These are phyloP conservation scores for Phylloporus sp. DNA, from an alignment of 768 basidiomycete genomes.

Conservation along the genomic window DNA sequence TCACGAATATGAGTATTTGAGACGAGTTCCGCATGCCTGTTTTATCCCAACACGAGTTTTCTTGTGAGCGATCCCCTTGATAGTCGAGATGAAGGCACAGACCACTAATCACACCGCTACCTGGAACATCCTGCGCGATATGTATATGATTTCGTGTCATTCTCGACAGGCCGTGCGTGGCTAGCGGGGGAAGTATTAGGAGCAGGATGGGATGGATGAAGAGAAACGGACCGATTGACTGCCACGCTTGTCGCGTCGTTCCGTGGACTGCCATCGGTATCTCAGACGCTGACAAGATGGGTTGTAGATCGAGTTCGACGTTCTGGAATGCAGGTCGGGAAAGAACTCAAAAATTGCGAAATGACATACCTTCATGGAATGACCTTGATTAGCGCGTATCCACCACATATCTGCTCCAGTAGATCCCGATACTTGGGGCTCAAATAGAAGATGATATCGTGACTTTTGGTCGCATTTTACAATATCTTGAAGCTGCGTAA, in stretches of 20 bases:
- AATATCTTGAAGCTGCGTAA: slow-evolving; percentile 53
- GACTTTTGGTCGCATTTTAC: slow-evolving; percentile 67
- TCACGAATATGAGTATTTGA: slow-evolving; percentile 77
- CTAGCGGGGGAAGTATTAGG: slow-evolving; percentile 34
- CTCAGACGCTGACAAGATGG: slow-evolving; percentile 53
- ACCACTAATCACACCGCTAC: slow-evolving; percentile 75
- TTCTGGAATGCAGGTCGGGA: slow-evolving; percentile 37
- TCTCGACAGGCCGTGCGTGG: slow-evolving; percentile 65
- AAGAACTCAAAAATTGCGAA: not conserved
- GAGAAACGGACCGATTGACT: slow-evolving; percentile 51
- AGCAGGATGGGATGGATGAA: not conserved
- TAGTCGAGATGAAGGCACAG: slow-evolving; percentile 21
- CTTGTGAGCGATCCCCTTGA: not conserved
- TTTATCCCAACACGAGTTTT: not conserved
- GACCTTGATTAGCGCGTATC: slow-evolving; percentile 90
- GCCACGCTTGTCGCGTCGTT: slow-evolving; percentile 68
- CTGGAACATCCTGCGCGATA: slow-evolving; percentile 73
- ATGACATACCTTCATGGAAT: slow-evolving; percentile 66
- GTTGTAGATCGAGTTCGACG: slow-evolving; percentile 63
- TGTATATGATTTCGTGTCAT: slow-evolving; percentile 94
- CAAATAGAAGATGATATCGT: slow-evolving; percentile 56
- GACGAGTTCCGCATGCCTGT: slow-evolving; percentile 80
- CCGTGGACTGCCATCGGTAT: slow-evolving; percentile 85
- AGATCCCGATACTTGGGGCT: slow-evolving; percentile 37
- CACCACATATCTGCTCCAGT: slow-evolving; percentile 54